Conservation (phyloP, 148 eudicot species). For the Agrostemma githago region DNA sequence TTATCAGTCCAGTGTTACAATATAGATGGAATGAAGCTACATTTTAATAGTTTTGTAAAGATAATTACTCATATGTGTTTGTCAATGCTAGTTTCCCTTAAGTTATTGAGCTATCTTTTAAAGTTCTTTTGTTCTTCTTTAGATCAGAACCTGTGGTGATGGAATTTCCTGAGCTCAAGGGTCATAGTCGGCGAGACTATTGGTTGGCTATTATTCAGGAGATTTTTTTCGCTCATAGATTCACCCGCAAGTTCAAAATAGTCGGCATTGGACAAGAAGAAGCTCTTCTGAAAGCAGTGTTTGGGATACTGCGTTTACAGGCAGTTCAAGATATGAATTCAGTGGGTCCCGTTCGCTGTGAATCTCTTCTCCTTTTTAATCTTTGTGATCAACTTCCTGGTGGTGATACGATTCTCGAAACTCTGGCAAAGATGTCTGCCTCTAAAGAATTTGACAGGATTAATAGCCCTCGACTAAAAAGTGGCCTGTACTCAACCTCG, state of each 20-base stretch:
- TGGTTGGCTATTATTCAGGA: slow-evolving; percentile 85
- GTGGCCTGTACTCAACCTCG: slow-evolving; percentile 61
- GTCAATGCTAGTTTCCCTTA: background rate
- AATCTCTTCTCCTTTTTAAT: slow-evolving; percentile 74
- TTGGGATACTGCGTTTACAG: slow-evolving; percentile 82
- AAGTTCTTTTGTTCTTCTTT: slow-evolving; percentile 26
- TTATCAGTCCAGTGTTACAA: background rate
- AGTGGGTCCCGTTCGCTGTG: slow-evolving; percentile 38
- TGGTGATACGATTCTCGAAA: slow-evolving; percentile 79
- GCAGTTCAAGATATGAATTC: slow-evolving; percentile 66
- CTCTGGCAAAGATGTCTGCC: slow-evolving; percentile 65
- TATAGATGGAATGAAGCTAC: slow-evolving; percentile 8
- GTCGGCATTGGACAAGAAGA: slow-evolving; percentile 64
- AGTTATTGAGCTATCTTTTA: slow-evolving; percentile 3
- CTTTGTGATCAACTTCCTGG: slow-evolving; percentile 93
- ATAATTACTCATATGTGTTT: background rate
- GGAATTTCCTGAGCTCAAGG: slow-evolving; percentile 99
- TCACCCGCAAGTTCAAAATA: slow-evolving; percentile 60
- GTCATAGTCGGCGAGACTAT: slow-evolving; percentile 90
- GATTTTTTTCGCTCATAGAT: slow-evolving; percentile 65
- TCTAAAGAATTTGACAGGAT: slow-evolving; percentile 48
- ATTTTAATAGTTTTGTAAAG: background rate
- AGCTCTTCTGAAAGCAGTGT: slow-evolving; percentile 72
- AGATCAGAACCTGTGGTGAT: slow-evolving; percentile 78
- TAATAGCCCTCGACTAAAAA: slow-evolving; percentile 36